Evolutionary conservation across 345 rosid genomes (phyloP), one percentile per base, ranked within the genome.

Genomic region (Heritiera fomes): DNA sequence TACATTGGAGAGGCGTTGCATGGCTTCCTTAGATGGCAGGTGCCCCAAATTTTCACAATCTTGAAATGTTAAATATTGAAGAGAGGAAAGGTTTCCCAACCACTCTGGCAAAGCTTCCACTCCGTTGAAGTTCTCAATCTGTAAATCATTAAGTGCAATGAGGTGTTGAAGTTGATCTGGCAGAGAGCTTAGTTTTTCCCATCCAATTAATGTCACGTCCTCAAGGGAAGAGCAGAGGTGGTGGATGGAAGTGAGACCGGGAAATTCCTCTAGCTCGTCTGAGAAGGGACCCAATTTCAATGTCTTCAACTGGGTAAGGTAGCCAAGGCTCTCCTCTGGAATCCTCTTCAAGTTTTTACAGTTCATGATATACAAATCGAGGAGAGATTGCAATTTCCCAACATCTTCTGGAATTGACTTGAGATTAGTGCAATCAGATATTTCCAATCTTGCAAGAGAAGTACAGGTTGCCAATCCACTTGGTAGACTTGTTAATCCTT

Each of bases 141-240:
- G 0, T 30, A 76, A 34, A 34, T 1, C 3, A 0, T 49, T 2
- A 10, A 64, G 71, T 14, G 70, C 56, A 1, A 34, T 34, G 49
- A 64, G 56, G 55, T 76, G 79, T 47, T 49, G 79, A 62, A 76
- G 32, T 47, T 76, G 79, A 63, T 47, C 17, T 17, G 79, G 71
- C 15, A 63, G 43, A 30, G 61, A 76, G 32, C 6, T 34, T 18
- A 63, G 59, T n/a, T 64, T 76, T 14, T 34, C 3, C 79, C 71
- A 32, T 49, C 79, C 79, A 4, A 0, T 0, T 47, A 76, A 52
- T 18, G 5, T 17, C 47, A 76, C 34, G 0, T 7, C 1, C 64
- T 76, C 8, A 30, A 76, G 72, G 7, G 72, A 49, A 66, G 59
- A 71, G 43, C 63, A 63, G 71, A 49, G 50, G 32, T 12, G 30